Percentiles rank a stretch among this genome's conserved stretches.
Evolutionary conservation across 176 grass and related monocot genomes (phyloP).

Genomic region (Lolium rigidum): DNA sequence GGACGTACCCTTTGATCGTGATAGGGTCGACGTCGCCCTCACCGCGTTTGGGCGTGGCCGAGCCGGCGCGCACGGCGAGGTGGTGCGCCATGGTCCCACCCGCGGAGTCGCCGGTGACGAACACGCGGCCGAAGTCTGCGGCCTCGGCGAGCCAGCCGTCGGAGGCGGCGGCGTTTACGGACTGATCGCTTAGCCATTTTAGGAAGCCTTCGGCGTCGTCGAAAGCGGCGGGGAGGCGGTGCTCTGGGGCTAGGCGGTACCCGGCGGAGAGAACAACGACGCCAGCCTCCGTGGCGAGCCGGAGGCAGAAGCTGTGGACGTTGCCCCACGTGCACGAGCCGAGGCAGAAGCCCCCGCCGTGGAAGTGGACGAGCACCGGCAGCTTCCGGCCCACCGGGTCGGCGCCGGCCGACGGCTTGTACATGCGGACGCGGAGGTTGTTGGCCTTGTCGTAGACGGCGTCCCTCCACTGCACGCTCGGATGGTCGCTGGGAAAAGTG

Average conservation of each 20-base stretch:
- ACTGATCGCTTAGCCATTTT: slow-evolving; percentile 41
- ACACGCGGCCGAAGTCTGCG: slow-evolving; percentile 66
- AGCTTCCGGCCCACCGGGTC: slow-evolving; percentile 20
- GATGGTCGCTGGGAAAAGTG: slow-evolving; percentile 47
- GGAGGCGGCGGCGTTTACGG: background rate
- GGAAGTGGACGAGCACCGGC: slow-evolving; percentile 72
- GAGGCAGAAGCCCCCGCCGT: slow-evolving; percentile 86
- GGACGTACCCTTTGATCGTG: slow-evolving; percentile 50
- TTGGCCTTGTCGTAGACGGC: slow-evolving; percentile 57
- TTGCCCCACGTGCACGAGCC: slow-evolving; percentile 85
- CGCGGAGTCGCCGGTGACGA: slow-evolving; percentile 84
- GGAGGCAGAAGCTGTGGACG: slow-evolving; percentile 79
- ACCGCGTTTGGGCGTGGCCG: background rate
- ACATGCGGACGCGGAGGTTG: slow-evolving; percentile 70
- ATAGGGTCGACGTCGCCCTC: background rate
- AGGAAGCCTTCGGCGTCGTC: slow-evolving; percentile 54
- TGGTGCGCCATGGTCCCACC: slow-evolving; percentile 81
- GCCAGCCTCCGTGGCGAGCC: slow-evolving; percentile 59
- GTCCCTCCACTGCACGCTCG: slow-evolving; percentile 72
- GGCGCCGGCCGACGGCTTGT: slow-evolving; percentile 44
- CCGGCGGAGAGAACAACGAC: slow-evolving; percentile 72
- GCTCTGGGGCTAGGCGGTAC: slow-evolving; percentile 85
- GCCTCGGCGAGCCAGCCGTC: slow-evolving; percentile 55
- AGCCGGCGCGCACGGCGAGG: slow-evolving; percentile 49
- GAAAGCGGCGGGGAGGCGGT: slow-evolving; percentile 67